Conservation (phyloP, 345 rosid species). For the Conringia planisiliqua region DNA sequence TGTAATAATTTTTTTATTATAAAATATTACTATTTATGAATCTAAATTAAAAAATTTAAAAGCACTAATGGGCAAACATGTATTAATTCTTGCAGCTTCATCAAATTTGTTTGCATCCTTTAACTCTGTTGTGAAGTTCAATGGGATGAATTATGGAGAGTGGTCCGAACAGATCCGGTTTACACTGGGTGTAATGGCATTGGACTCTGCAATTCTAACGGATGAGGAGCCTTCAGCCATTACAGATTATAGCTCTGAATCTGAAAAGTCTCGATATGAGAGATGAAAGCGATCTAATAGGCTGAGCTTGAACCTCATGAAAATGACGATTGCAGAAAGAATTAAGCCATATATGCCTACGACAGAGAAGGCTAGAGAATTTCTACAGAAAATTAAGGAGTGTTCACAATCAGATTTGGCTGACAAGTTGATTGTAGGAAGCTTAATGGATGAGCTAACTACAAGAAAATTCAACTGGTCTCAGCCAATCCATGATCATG, state of each 20-base stretch:
- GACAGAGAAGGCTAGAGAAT: neutral
- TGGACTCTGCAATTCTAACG: no score
- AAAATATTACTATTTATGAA: no score
- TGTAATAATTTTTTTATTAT: no score
- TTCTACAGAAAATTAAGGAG: neutral
- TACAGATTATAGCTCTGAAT: no score
- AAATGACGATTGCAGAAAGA: neutral
- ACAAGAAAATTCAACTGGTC: neutral
- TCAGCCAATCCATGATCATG: neutral
- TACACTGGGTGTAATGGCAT: neutral
- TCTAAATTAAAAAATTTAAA: neutral
- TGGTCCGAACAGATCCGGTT: neutral
- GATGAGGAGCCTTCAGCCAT: no score
- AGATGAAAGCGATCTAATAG: neutral
- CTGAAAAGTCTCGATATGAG: no score
- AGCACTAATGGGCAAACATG: neutral
- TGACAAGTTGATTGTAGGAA: neutral
- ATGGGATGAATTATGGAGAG: neutral
- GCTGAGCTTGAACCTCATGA: neutral
- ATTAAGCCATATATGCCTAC: neutral
- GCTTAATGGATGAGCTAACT: neutral
- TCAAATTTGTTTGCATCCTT: no score
- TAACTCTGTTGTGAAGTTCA: no score
- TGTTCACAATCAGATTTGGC: neutral
- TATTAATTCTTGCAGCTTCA: neutral